These are phyloP conservation scores for Actinidia chinensis DNA, from an alignment of 179 eudicot genomes.

Conservation along the genomic window DNA sequence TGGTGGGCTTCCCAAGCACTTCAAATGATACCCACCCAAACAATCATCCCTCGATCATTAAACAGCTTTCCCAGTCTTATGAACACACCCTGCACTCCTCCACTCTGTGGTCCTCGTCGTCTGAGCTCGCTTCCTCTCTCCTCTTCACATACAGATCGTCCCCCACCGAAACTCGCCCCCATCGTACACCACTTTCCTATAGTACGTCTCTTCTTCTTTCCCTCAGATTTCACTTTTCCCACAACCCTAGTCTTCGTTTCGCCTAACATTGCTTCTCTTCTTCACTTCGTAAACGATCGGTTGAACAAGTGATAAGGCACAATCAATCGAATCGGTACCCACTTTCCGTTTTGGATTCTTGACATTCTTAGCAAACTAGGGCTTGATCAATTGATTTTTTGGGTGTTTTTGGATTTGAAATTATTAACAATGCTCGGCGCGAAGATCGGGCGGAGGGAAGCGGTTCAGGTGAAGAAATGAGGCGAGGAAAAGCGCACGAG, in stretches of 20 bases:
- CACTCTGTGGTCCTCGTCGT: constrained; percentile 64
- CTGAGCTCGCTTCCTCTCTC: constrained; percentile 73
- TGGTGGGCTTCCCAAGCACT: too few species aligned
- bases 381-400: constrained; percentile 23
- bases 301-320: constrained; percentile 38
- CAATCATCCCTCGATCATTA: constrained; percentile 95
- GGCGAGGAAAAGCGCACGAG: constrained; percentile 44
- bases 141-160: constrained; percentile 89
- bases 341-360: constrained; percentile 10
- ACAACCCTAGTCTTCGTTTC: constrained; percentile 19
- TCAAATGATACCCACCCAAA: constrained; percentile 88
- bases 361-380: constrained; percentile 27
- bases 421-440: neutral
- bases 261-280: constrained; percentile 40
- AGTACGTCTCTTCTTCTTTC: constrained; percentile 54
- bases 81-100: constrained; percentile 89
- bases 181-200: constrained; percentile 74
- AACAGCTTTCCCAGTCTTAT: constrained; percentile 40
- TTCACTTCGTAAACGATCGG: constrained; percentile 43
- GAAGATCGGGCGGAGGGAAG: constrained; percentile 26
- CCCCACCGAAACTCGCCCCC: constrained; percentile 76
- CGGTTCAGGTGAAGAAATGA: constrained; percentile 26
- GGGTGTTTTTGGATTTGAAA: too few species aligned
- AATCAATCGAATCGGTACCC: constrained; percentile 14
- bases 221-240: constrained; percentile 22